Conservation (phyloP, 2,329 filamentous ascomycete species). For the Xylariaceae sp. region DNA sequence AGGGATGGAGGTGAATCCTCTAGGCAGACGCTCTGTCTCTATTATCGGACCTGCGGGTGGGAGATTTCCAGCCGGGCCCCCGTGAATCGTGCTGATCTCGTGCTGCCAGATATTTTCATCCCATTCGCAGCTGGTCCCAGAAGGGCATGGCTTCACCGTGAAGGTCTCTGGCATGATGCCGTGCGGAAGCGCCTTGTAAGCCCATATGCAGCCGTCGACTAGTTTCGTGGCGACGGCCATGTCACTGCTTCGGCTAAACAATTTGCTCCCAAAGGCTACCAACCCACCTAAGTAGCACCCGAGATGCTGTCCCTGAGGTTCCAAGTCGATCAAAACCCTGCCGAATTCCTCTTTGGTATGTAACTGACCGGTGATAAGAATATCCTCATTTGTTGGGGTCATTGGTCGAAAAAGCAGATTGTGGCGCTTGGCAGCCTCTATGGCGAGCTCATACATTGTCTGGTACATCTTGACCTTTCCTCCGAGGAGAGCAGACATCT, state of each 20-base stretch:
- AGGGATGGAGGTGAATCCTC: conserved; percentile 23
- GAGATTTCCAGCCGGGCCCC: too few species aligned
- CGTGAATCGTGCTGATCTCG: too few species aligned
- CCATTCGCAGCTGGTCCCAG: conserved; percentile 24
- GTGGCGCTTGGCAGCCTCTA: conserved; percentile 55
- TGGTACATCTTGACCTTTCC: conserved; percentile 55
- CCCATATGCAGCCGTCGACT: conserved; percentile 49
- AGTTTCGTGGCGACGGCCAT: conserved; percentile 43
- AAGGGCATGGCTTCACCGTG: conserved; percentile 38
- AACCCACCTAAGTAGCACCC: conserved; percentile 51
- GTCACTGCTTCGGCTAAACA: conserved; percentile 39
- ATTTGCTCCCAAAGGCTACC: conserved; percentile 45
- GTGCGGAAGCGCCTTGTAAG: conserved; percentile 44
- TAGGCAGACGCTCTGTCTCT: too few species aligned
- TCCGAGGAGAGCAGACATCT: conserved; percentile 52
- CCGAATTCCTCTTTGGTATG: too few species aligned
- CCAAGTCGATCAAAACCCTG: conserved; percentile 17
- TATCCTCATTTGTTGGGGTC: conserved; percentile 52
- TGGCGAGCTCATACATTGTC: conserved; percentile 58
- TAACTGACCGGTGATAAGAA: conserved; percentile 54
- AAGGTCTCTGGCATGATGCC: conserved; percentile 53
- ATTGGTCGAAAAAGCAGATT: conserved; percentile 65
- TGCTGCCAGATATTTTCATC: conserved; percentile 24
- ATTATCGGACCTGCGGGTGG: too few species aligned
- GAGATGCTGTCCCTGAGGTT: conserved; percentile 41